Conservation (phyloP, 768 basidiomycete species). For the Chalciporus pseudorubinellus region DNA sequence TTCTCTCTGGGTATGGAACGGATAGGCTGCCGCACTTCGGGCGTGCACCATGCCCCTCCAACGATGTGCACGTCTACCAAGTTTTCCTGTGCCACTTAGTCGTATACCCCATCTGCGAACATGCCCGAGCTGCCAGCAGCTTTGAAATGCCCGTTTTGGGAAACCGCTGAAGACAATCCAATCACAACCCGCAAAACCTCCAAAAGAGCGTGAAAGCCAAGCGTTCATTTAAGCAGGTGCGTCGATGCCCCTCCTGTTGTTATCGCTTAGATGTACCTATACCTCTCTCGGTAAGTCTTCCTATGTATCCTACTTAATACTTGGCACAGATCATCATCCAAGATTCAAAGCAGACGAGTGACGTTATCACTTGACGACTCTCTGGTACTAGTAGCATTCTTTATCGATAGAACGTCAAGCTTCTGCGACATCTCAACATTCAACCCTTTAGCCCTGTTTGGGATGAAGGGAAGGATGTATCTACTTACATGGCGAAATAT, state of each 20-base stretch:
- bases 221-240: too few relatives aligned
- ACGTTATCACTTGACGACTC: too few relatives aligned
- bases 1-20: conserved; percentile 2
- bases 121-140: too few relatives aligned
- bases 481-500: not conserved
- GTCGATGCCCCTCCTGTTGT: not conserved
- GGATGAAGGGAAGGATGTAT: not conserved
- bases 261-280: not conserved
- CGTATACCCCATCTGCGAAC: too few relatives aligned
- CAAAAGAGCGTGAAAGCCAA: too few relatives aligned
- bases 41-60: conserved; percentile 13
- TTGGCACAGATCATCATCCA: conserved; percentile 7
- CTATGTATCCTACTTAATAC: not conserved
- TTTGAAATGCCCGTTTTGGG: too few relatives aligned
- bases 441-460: conserved; percentile 2
- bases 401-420: not conserved
- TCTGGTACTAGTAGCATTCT: too few relatives aligned
- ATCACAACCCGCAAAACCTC: too few relatives aligned
- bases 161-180: too few relatives aligned
- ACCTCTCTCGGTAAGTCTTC: not conserved
- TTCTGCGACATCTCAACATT: conserved; percentile 13
- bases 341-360: too few relatives aligned
- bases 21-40: conserved; percentile 26
- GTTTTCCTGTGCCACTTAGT: conserved; percentile 1
- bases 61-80: conserved; percentile 1